Conservation (phyloP, 2,329 filamentous ascomycete genomes). For the Aspergillus bombycis region DNA sequence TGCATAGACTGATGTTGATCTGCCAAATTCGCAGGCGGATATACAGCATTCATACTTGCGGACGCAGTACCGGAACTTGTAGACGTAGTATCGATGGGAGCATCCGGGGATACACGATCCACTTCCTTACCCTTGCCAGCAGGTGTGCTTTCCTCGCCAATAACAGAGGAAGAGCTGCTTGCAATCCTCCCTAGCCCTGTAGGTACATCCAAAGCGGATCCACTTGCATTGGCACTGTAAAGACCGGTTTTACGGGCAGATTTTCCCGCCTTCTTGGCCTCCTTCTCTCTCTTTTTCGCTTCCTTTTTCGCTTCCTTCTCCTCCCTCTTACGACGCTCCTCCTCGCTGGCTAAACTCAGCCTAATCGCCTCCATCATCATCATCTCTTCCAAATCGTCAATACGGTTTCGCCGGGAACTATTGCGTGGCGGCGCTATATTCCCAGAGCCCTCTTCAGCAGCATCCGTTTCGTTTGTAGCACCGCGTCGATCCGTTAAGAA, state of each 20-base stretch:
- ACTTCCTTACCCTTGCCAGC: constrained; percentile 70
- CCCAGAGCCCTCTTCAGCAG: constrained; percentile 37
- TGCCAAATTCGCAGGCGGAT: constrained; percentile 11
- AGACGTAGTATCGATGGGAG: constrained; percentile 8
- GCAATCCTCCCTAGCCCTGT: constrained; percentile 37
- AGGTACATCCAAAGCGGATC: constrained; percentile 58
- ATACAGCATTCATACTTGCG: constrained; percentile 25
- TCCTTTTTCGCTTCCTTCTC: constrained; percentile 82
- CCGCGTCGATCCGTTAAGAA: constrained; percentile 49
- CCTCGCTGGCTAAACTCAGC: constrained; percentile 86
- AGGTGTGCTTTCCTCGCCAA: constrained; percentile 40
- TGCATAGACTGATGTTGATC: constrained; percentile 23
- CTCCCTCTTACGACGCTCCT: constrained; percentile 84
- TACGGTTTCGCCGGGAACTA: constrained; percentile 63
- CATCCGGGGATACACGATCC: constrained; percentile 53
- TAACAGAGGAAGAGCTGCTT: constrained; percentile 42
- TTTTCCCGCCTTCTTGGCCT: constrained; percentile 74
- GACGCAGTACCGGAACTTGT: constrained; percentile 38
- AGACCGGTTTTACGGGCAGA: constrained; percentile 66
- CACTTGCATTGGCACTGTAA: constrained; percentile 62
- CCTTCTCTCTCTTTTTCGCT: constrained; percentile 82
- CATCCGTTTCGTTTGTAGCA: constrained; percentile 38
- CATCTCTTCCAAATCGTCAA: constrained; percentile 92
- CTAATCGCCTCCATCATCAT: constrained; percentile 99
- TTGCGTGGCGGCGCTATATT: constrained; percentile 48